Conservation (phyloP, 2,329 filamentous ascomycete species). For the Neofusicoccum kwambonambiense region DNA sequence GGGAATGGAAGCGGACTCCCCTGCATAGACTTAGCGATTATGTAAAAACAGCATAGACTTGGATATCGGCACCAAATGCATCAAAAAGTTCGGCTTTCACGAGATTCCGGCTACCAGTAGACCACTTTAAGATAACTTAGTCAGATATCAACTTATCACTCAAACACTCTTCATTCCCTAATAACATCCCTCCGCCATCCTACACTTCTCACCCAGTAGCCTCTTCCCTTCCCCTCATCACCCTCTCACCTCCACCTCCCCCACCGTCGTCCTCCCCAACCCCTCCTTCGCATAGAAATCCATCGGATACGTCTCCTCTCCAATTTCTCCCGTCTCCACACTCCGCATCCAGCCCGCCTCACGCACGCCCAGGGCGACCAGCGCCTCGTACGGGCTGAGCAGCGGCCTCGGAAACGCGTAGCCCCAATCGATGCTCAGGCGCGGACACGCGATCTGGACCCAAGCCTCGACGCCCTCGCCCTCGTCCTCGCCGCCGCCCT, state of each 20-base stretch:
- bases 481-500: constrained; percentile 20
- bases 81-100: too few relatives aligned
- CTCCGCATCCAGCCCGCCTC: constrained; percentile 67
- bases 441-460: constrained; percentile 97
- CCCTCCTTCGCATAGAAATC: constrained; percentile 96
- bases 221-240: too few relatives aligned
- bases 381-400: constrained; percentile 90
- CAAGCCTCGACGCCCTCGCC: constrained; percentile 81
- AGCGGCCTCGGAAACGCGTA: constrained; percentile 90
- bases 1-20: too few relatives aligned
- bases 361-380: constrained; percentile 79
- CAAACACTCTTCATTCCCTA: too few relatives aligned
- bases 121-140: too few relatives aligned
- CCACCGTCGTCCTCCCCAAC: constrained; percentile 68
- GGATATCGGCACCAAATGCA: too few relatives aligned
- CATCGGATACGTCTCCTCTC: constrained; percentile 81
- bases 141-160: too few relatives aligned
- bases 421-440: constrained; percentile 97
- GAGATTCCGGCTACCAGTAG: too few relatives aligned
- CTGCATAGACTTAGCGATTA: too few relatives aligned
- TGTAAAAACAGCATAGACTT: too few relatives aligned
- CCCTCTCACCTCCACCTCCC: background rate
- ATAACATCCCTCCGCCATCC: too few relatives aligned
- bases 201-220: too few relatives aligned
- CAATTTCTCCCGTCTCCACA: constrained; percentile 31